phyloP scores from a whole-genome alignment of 176 grass and related monocot genomes.

The Leersia perrieri region DNA sequence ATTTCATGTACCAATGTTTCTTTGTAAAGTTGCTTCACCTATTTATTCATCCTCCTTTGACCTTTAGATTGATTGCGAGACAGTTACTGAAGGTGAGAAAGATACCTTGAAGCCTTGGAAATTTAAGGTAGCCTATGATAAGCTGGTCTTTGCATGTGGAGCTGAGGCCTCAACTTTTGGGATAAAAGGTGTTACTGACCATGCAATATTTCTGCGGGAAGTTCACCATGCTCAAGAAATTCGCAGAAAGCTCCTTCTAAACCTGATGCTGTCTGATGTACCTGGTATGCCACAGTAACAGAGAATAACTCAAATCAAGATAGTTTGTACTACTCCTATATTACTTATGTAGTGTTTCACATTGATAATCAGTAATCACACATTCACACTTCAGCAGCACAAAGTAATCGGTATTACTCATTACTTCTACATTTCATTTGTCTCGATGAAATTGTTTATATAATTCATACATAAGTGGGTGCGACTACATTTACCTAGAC shows the following conservation, averaged over 20 bases:
- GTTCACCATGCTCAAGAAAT: conserved; percentile 95
- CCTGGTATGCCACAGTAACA: conserved; percentile 56
- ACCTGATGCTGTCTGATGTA: conserved; percentile 87
- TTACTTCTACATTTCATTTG: neutral
- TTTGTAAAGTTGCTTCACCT: neutral
- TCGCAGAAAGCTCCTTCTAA: conserved; percentile 87
- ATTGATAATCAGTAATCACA: neutral
- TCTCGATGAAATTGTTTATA: neutral
- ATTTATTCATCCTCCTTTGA: conserved; percentile 21
- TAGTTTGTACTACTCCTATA: neutral
- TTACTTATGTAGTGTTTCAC: neutral
- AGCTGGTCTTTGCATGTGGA: conserved; percentile 84
- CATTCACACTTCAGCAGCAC: neutral
- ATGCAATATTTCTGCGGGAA: conserved; percentile 94
- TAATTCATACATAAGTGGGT: neutral
- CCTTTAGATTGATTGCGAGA: conserved; percentile 86
- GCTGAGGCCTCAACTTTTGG: conserved; percentile 93
- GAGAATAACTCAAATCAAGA: neutral
- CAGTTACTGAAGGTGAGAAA: conserved; percentile 57
- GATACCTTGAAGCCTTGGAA: conserved; percentile 71
- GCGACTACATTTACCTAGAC: neutral
- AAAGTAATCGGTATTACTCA: neutral
- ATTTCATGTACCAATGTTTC: neutral
- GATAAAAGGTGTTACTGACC: conserved; percentile 72
- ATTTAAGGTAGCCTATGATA: conserved; percentile 94